Percentiles rank a stretch among this genome's conserved stretches.
Conservation (phyloP, 192 early-diverging fungal species). For the Dimargaris verticillata region DNA sequence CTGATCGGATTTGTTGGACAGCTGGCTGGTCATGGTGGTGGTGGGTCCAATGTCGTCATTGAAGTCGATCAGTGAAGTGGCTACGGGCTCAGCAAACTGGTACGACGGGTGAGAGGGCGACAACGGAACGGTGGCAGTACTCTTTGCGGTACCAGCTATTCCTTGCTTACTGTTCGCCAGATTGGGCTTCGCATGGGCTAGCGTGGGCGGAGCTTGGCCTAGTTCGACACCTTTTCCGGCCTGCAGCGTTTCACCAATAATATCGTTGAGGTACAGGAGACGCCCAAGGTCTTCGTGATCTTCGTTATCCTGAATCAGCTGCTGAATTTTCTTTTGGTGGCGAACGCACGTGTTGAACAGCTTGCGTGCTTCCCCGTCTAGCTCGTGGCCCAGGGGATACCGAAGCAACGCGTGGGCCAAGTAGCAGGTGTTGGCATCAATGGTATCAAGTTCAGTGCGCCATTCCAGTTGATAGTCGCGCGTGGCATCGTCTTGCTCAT, state of each 20-base stretch:
- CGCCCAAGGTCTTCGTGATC: conserved; percentile 33
- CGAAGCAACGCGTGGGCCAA: conserved; percentile 7
- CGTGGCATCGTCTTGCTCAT: conserved; percentile 34
- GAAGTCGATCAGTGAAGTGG: neutral
- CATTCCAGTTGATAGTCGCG: conserved; percentile 15
- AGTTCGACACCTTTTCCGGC: conserved; percentile 15
- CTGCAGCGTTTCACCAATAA: conserved; percentile 13
- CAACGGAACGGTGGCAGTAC: conserved; percentile 1
- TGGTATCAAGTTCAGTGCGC: conserved; percentile 9
- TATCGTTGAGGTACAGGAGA: conserved; percentile 35
- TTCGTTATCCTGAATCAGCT: conserved; percentile 32
- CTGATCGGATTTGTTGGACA: neutral
- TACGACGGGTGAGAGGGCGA: neutral
- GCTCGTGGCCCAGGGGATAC: neutral
- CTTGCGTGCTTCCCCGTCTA: conserved; percentile 5
- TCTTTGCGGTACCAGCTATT: neutral
- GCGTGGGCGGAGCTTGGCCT: conserved; percentile 16
- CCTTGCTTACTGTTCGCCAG: conserved; percentile 1
- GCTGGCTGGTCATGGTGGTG: neutral
- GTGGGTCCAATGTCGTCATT: neutral
- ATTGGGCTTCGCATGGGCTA: neutral
- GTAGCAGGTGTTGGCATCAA: conserved; percentile 2
- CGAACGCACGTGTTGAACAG: conserved; percentile 25
- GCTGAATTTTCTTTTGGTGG: conserved; percentile 35
- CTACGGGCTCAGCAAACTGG: neutral